Base-by-base conservation (phyloP, 805 yeast species). In the Metschnikowia baotianmanensis region DNA sequence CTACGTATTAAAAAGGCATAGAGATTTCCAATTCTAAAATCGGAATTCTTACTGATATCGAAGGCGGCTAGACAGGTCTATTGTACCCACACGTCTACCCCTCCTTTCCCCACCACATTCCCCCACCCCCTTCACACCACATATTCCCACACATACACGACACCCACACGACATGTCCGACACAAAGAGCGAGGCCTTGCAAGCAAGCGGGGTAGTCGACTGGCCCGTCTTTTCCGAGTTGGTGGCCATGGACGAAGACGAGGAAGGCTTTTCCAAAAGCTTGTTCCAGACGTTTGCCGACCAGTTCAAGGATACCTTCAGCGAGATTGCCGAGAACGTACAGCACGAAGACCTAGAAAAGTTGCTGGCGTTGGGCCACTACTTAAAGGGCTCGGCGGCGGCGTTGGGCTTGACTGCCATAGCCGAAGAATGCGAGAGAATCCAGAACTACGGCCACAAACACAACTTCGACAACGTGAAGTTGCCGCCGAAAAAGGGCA, bases 191-290 rank as follows among this genome's bases (percentile, higher is more conserved):
- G 52, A 48, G 34, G 47, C 51, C 35, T 59, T 70, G 45, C 72
- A 75, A 50, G 68, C 65, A 51, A 59, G 80, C 8, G 95, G 86
- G 29, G 69, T 86, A 48, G 82, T 93, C 46, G 90, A 89, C 60
- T 88, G 96, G 96, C 69, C 77, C 31, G 91, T 89, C 21, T 83
- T 93, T 59, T 79, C 82, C 42, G 98, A 93, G 67, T 73, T 93
- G 43, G 76, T 90, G 36, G 82, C 86, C 38, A 90, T 93, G 97
- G 99, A 93, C 63, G 96, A 91, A 57, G 98, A 91, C 55, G 96
- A 86, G 57, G 93, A 90, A 44, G 96, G 88, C 6, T 93, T 93
- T 69, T 82, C 91, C 24, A 71, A 79, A 53, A 75, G 84, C 26
- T 71, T 93, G 42, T 83, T 91, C 40, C 77, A 77, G 45, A 89